These are phyloP conservation scores for Isatis tinctoria DNA, from an alignment of 345 rosid genomes.

Conservation along the genomic window DNA sequence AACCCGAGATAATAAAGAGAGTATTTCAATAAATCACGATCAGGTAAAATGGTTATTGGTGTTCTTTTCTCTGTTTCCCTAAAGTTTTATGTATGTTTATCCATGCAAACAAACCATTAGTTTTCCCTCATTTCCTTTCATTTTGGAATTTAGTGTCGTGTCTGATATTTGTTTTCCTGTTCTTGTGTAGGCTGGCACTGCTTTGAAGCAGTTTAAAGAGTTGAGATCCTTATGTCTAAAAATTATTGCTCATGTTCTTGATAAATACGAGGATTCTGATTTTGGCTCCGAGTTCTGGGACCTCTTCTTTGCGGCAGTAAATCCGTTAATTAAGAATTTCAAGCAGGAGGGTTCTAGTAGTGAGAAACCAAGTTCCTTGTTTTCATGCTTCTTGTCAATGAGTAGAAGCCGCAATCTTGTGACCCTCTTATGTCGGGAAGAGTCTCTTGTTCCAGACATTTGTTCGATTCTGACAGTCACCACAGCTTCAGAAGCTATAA, in stretches of 20 bases:
- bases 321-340: slow-evolving; percentile 66
- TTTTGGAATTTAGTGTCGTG: neutral
- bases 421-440: slow-evolving; percentile 55
- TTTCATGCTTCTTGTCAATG: slow-evolving; percentile 92
- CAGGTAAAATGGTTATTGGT: slow-evolving; percentile 42
- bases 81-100: neutral
- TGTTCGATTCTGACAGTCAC: slow-evolving; percentile 63
- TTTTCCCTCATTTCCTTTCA: neutral
- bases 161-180: neutral
- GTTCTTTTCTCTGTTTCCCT: neutral
- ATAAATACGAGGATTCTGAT: slow-evolving; percentile 74
- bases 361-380: slow-evolving; percentile 84
- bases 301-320: slow-evolving; percentile 68
- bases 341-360: slow-evolving; percentile 94
- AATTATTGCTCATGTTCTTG: slow-evolving; percentile 62
- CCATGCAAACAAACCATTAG: neutral
- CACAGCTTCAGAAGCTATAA: slow-evolving; percentile 81
- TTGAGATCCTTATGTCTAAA: slow-evolving; percentile 78
- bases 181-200: slow-evolving; percentile 47
- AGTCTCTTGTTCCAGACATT: slow-evolving; percentile 64
- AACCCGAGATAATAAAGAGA: slow-evolving; percentile 33
- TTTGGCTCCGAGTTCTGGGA: slow-evolving; percentile 80
- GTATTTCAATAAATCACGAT: slow-evolving; percentile 22
- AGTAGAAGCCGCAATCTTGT: slow-evolving; percentile 67
- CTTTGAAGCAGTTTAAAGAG: slow-evolving; percentile 63